Conservation (phyloP, 305 asterid species). For the Fraxinus greggii region DNA sequence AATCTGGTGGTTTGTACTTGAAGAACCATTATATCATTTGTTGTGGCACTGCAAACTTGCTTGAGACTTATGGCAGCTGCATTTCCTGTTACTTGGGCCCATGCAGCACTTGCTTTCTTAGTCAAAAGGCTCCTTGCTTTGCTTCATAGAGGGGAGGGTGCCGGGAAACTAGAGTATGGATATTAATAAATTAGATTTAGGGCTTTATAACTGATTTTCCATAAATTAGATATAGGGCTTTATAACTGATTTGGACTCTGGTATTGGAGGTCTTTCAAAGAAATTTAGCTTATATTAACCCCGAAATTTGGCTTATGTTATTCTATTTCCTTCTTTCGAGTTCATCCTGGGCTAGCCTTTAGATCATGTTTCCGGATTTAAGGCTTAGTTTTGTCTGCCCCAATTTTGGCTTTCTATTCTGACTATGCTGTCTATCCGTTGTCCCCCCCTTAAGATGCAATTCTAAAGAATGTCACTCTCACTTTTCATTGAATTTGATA, state of each 20-base stretch:
- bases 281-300: neutral
- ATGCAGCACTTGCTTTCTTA: neutral
- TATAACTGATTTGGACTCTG: neutral
- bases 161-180: neutral
- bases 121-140: conserved; percentile 1
- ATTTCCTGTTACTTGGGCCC: neutral
- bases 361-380: neutral
- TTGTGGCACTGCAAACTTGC: conserved; percentile 1
- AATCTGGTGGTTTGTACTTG: neutral
- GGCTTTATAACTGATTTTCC: neutral
- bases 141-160: neutral
- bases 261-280: neutral
- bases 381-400: neutral
- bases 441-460: neutral
- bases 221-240: neutral
- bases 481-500: neutral
- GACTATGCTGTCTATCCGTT: neutral
- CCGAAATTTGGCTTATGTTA: neutral
- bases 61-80: neutral
- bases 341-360: neutral
- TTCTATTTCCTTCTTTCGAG: neutral
- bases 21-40: neutral
- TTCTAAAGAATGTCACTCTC: neutral
- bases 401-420: neutral
- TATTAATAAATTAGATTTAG: neutral